Evolutionary conservation across 345 rosid genomes (phyloP), one percentile per base, ranked within the genome.

Genomic region (Citrus reticulata): DNA sequence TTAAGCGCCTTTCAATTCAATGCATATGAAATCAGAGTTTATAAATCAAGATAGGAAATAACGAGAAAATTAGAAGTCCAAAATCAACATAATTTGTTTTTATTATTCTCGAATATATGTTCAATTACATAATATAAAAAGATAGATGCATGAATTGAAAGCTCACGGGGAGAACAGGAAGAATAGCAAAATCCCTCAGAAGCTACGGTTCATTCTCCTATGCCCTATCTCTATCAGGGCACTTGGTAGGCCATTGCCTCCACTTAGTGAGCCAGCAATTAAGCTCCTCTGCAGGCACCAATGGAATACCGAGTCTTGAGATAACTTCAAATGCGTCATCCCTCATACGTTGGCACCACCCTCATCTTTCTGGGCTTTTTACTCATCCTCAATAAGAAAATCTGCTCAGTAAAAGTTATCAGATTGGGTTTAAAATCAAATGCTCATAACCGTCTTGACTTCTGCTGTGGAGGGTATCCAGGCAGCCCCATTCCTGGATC

Each of bases 391-490:
- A 39, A n/a, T 8, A 40, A 70, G 16, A 29, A 49, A 19, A 25
- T 49, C 6, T 70, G 77, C 32, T 25, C 14, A 1, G n/a, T 2
- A 11, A 61, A 39, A 40, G 29, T 58, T 19, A 42, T 59, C 67
- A 24, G 10, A 62, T 9, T 11, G 16, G 9, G 29, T 62, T 40
- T 37, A 34, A 51, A 14, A 57, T 34, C 40, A 61, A 65, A 49
- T 25, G 74, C 79, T 87, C 77, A 93, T 80, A 88, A 81, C 40
- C 99, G 95, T 81, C 99, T 90, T 77, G 88, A 86, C 85, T 91
- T 95, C 87, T 89, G 95, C 73, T 90, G 99, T 6, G 98, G 92
- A 83, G 95, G 93, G 73, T 93, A 93, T 77, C 97, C 96, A 14
- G 93, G 82, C 89, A 89, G 80, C 77, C 95, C 95, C 89, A 88